Evolutionary conservation across 1,284 basidiomycete species (phyloP), one percentile per base, ranked within the genome.

Genomic region (Apiotrichum siamense): DNA sequence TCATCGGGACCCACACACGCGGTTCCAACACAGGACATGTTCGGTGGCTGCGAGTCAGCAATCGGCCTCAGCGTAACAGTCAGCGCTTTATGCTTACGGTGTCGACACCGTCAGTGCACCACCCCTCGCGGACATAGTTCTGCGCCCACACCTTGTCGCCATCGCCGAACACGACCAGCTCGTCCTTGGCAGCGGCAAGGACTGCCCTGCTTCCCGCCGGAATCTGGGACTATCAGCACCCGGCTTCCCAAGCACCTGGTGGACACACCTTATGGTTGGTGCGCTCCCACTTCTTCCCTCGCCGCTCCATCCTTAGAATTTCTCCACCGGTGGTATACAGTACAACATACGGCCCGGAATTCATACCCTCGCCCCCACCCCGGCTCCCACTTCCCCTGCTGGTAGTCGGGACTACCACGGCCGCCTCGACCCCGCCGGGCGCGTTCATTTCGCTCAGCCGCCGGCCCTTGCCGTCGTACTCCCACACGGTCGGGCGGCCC

Each of bases 391-490:
- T n/a, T n/a, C n/a, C n/a, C n/a, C n/a, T n/a, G n/a, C n/a, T n/a
- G n/a, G n/a, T n/a, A n/a, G n/a, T n/a, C n/a, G n/a, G n/a, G n/a
- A n/a, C n/a, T n/a, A 32, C 32, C 9, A 38, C 13, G 6, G 46
- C 52, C 17, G 20, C 21, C 31, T 39, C 32, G 18, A 48, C 38
- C 13, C 35, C 18, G 29, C 21, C n/a, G 10, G n/a, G 12, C 5
- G 29, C 17, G 7, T 13, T 33, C 29, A 50, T 52, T 47, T 64
- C 62, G 35, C 53, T 49, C 11, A 60, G 35, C 15, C 60, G 54
- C 20, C 59, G 35, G 11, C 61, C 61, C 3, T 39, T n/a, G 6
- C 13, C 12, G 32, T 63, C 61, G 25, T 61, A 63, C 44, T 63
- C 59, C 61, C 61, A 63, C 10, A 59, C 50, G 1, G 53, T 29